Evolutionary conservation across 192 early-diverging fungal genomes (phyloP).

Genomic region (Umbelopsis vinacea): DNA sequence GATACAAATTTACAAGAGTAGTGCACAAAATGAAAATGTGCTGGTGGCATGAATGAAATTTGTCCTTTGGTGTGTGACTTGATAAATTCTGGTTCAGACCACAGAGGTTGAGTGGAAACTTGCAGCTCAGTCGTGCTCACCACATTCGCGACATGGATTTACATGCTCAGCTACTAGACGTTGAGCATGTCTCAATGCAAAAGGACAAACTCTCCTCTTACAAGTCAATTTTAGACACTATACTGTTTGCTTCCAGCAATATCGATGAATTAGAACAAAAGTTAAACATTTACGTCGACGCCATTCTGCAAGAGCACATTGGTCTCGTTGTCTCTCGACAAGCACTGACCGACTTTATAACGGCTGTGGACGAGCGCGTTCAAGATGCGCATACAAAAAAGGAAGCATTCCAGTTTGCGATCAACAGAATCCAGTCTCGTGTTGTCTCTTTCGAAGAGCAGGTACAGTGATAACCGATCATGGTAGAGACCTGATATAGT

Average conservation of each 20-base stretch:
- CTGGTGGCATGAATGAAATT: background rate
- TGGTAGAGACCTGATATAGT: background rate
- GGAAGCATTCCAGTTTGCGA: slow-evolving; percentile 64
- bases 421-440: slow-evolving; percentile 73
- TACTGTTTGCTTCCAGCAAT: slow-evolving; percentile 14
- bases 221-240: slow-evolving; percentile 22
- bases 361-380: slow-evolving; percentile 54
- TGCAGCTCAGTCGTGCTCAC: background rate
- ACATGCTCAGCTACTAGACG: slow-evolving; percentile 17
- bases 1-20: no score
- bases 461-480: slow-evolving; percentile 40
- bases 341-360: slow-evolving; percentile 73
- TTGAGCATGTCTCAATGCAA: slow-evolving; percentile 28
- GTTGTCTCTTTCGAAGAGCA: slow-evolving; percentile 84
- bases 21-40: no score
- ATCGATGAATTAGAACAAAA: slow-evolving; percentile 8
- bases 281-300: slow-evolving; percentile 52
- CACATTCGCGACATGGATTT: slow-evolving; percentile 32
- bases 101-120: no score
- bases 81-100: background rate
- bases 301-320: slow-evolving; percentile 66
- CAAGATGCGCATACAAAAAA: slow-evolving; percentile 52
- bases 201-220: slow-evolving; percentile 39
- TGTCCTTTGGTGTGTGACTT: background rate
- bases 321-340: slow-evolving; percentile 79